Conservation (phyloP, 257 asterid species). For the Scutellaria barbata region DNA sequence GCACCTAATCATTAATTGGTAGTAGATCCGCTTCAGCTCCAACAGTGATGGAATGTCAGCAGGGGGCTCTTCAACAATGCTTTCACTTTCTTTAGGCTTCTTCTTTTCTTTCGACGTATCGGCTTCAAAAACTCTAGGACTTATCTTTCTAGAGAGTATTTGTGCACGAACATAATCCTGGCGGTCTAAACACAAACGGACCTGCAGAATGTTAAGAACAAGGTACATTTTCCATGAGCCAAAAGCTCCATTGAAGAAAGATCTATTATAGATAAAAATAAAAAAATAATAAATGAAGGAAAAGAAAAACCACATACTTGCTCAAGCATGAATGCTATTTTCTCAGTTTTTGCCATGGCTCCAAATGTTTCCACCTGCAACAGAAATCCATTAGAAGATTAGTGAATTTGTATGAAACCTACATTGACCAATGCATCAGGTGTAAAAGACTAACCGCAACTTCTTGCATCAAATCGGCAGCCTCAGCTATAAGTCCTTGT, state of each 20-base stretch:
- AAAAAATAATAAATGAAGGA: neutral
- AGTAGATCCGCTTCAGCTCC: slow-evolving; percentile 91
- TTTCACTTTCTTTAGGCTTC: slow-evolving; percentile 89
- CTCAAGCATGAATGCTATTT: slow-evolving; percentile 90
- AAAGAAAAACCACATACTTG: slow-evolving; percentile 57
- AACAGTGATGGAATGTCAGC: slow-evolving; percentile 87
- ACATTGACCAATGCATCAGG: neutral
- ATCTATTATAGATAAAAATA: slow-evolving; percentile 14
- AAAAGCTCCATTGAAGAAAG: slow-evolving; percentile 2
- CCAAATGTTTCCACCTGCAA: slow-evolving; percentile 93
- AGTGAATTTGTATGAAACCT: neutral
- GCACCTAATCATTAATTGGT: slow-evolving; percentile 47
- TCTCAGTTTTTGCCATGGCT: slow-evolving; percentile 98
- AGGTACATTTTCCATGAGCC: slow-evolving; percentile 7
- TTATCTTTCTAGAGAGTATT: slow-evolving; percentile 94
- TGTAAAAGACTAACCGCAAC: slow-evolving; percentile 77
- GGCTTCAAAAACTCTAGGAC: slow-evolving; percentile 93
- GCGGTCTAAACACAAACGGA: slow-evolving; percentile 90
- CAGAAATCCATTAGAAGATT: slow-evolving; percentile 13
- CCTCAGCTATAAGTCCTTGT: slow-evolving; percentile 85
- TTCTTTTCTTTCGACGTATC: slow-evolving; percentile 89
- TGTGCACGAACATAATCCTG: slow-evolving; percentile 95
- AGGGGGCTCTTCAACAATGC: slow-evolving; percentile 85
- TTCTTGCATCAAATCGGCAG: slow-evolving; percentile 99
- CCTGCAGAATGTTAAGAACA: slow-evolving; percentile 51